Evolutionary conservation across 768 basidiomycete genomes (phyloP).

Genomic region (Leccinum incarnatum): DNA sequence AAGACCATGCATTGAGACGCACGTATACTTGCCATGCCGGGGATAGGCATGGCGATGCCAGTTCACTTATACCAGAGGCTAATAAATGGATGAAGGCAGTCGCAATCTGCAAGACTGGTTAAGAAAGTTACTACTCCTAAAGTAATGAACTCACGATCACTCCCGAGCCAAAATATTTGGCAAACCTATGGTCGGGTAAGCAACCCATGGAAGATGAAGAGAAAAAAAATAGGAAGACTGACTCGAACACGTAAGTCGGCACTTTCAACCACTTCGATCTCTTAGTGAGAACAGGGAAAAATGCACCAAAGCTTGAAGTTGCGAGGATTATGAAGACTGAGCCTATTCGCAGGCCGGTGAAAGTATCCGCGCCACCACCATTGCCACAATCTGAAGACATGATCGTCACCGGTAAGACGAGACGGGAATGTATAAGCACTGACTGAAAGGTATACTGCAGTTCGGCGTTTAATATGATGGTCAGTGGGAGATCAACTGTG

Average conservation of each 20-base stretch:
- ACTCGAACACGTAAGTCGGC: slow-evolving; percentile 59
- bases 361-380: slow-evolving; percentile 49
- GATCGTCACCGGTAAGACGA: neutral
- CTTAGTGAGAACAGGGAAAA: slow-evolving; percentile 68
- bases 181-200: slow-evolving; percentile 49
- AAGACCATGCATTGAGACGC: slow-evolving; percentile 23
- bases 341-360: slow-evolving; percentile 58
- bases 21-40: slow-evolving; percentile 76
- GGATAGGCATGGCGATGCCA: slow-evolving; percentile 67
- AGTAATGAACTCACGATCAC: slow-evolving; percentile 61
- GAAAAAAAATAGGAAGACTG: slow-evolving; percentile 25
- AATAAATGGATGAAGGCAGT: slow-evolving; percentile 88
- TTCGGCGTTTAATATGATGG: neutral
- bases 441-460: neutral
- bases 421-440: neutral
- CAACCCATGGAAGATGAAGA: neutral
- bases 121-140: neutral
- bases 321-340: slow-evolving; percentile 73
- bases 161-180: slow-evolving; percentile 89
- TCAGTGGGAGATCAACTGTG: slow-evolving; percentile 22
- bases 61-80: slow-evolving; percentile 66
- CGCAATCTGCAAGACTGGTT: slow-evolving; percentile 56
- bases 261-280: slow-evolving; percentile 46
- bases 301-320: slow-evolving; percentile 56
- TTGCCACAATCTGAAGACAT: slow-evolving; percentile 45